Evolutionary conservation across 768 basidiomycete genomes (phyloP).

Genomic region (Cystoderma amianthinum): DNA sequence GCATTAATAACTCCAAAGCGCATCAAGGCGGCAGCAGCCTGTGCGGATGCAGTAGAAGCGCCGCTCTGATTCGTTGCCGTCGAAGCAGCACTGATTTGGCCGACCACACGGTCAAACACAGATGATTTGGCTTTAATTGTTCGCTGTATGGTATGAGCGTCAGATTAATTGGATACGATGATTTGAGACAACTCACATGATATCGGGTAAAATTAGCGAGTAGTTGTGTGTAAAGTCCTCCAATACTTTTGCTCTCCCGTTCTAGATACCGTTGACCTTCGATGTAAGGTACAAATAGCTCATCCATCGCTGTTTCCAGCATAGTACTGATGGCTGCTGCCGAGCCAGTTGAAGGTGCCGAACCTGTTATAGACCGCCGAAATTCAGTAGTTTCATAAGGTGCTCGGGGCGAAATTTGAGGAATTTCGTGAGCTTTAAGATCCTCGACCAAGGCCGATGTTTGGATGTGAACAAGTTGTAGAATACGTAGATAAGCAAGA

Average conservation of each 20-base stretch:
- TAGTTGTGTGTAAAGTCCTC: slow-evolving; percentile 69
- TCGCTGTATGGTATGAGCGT: slow-evolving; percentile 47
- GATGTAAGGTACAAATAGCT: slow-evolving; percentile 89
- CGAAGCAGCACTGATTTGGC: slow-evolving; percentile 76
- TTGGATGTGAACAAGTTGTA: slow-evolving; percentile 82
- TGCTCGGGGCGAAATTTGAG: slow-evolving; percentile 57
- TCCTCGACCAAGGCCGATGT: slow-evolving; percentile 81
- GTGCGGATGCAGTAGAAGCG: slow-evolving; percentile 63
- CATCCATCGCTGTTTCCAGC: slow-evolving; percentile 95
- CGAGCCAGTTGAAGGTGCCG: slow-evolving; percentile 33
- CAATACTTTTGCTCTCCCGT: slow-evolving; percentile 79
- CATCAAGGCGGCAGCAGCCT: slow-evolving; percentile 84
- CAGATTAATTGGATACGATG: slow-evolving; percentile 6
- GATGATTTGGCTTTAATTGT: slow-evolving; percentile 65
- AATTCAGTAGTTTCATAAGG: slow-evolving; percentile 60
- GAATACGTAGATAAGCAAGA: slow-evolving; percentile 82
- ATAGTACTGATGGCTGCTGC: slow-evolving; percentile 67
- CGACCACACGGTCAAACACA: slow-evolving; percentile 89
- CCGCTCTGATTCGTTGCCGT: slow-evolving; percentile 54
- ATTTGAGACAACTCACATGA: slow-evolving; percentile 54
- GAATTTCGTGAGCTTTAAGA: slow-evolving; percentile 84
- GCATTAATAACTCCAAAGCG: slow-evolving; percentile 80
- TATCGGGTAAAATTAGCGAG: slow-evolving; percentile 76
- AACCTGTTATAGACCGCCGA: slow-evolving; percentile 42
- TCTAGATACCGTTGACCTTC: slow-evolving; percentile 92